Conservation (phyloP, 2,329 filamentous ascomycete species). For the Penicillium sp. region DNA sequence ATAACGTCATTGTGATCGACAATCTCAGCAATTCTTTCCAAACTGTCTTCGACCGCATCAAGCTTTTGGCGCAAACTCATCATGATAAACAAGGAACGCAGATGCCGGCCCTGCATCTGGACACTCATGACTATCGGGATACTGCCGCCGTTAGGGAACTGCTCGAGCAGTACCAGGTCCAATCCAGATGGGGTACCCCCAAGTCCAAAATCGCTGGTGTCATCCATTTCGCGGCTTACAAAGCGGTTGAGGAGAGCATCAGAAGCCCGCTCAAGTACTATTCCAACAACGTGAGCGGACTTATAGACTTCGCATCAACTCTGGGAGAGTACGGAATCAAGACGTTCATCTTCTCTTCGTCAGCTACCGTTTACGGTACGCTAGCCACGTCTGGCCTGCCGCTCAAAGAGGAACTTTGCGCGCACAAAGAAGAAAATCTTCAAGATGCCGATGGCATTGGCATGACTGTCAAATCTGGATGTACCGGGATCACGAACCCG, state of each 20-base stretch:
- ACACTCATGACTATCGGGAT: conserved; percentile 55
- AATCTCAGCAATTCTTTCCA: conserved; percentile 47
- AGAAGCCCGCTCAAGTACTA: conserved; percentile 66
- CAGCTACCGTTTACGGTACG: conserved; percentile 69
- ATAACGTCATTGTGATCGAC: conserved; percentile 50
- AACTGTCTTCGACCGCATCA: conserved; percentile 42
- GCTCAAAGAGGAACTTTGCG: conserved; percentile 61
- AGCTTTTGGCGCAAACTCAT: conserved; percentile 36
- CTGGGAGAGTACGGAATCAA: conserved; percentile 66
- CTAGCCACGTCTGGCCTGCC: conserved; percentile 57
- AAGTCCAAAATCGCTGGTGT: conserved; percentile 63
- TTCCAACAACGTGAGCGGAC: conserved; percentile 68
- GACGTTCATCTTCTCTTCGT: conserved; percentile 71
- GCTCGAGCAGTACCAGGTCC: conserved; percentile 48
- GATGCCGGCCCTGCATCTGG: conserved; percentile 53
- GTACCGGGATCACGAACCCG: conserved; percentile 65
- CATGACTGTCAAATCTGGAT: conserved; percentile 53
- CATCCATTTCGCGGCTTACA: conserved; percentile 73
- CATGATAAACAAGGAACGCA: conserved; percentile 45
- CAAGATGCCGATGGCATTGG: conserved; percentile 50
- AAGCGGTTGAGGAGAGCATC: conserved; percentile 69
- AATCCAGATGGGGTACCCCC: conserved; percentile 39
- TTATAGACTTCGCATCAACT: conserved; percentile 63
- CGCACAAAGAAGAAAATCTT: conserved; percentile 56
- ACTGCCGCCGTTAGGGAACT: conserved; percentile 48